Evolutionary conservation across 2,329 filamentous ascomycete genomes (phyloP), one percentile per base, ranked within the genome.

Genomic region (Akanthomyces muscarius): DNA sequence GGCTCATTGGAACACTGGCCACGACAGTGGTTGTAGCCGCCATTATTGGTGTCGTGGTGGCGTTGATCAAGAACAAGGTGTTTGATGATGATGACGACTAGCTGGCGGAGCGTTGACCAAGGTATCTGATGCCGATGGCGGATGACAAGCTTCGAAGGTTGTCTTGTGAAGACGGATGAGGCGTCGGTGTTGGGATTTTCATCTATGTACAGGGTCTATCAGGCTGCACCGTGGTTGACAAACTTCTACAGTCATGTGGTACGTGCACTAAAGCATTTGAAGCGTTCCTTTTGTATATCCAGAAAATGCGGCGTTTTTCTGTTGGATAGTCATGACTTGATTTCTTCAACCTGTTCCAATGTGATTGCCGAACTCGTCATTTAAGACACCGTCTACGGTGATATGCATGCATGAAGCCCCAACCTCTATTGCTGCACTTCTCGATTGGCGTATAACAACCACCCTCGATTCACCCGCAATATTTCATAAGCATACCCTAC

Each of bases 41-140:
- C 21, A 28, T 61, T 6, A 48, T 61, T 23, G 48, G 47, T 5
- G 58, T 61, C 1, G 38, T 53, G 7, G 58, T 53, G 38, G 47
- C 36, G 10, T 5, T 61, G 23, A 16, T 61, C 7, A 61, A 48
- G 16, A 53, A 44, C 7, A 44, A 53, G 11, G 48, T 61, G 18
- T 36, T 52, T 25, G 36, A 60, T 33, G 36, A 60, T 36, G 57
- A 60, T 33, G 52, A 55, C 23, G 52, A 55, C 41, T 44, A 55
- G 38, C 14, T 5, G 45, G 21, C 21, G 21, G 21, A 21, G 21
- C 21, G 21, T 1, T 21, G 21, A 21, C 21, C 21, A 21, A 21
- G 21, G 21, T 6, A 30, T 30, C 6, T 30, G 28, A 30, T 30
- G 28, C 28, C 28, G 28, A 30, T 30, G 28, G 28, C 6, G 28